Base-by-base conservation (phyloP, 106 monocot genomes). In the Phalaenopsis aphrodite region DNA sequence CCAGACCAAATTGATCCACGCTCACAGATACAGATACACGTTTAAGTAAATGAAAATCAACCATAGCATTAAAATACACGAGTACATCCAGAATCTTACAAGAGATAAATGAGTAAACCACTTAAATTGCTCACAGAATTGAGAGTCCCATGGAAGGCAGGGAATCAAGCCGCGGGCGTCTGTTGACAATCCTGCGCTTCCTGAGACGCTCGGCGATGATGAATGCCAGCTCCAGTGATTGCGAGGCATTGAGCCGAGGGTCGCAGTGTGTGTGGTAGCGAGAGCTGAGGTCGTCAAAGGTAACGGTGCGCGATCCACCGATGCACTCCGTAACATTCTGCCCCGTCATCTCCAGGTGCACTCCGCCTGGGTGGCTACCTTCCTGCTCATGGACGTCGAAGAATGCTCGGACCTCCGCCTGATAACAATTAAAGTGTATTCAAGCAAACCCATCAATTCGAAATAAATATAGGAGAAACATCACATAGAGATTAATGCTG, bases 191-290 rank as follows among this genome's bases (percentile, higher is more conserved):
- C 42, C 86, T 86, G 80, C 84, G 84, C 88, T 82, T 88, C 55
- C 91, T 65, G 16, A 91, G 91, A 57, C 91, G 83, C 83, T 91
- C 91, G 18, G 91, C 89, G 42, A 91, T 80, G 79, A 88, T 88
- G 85, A 92, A 92, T 67, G 91, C 81, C 24, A 92, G 81, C 82
- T 92, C 91, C 6, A 92, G 87, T 0, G 91, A 85, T 55, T 92
- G 91, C 2, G 91, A 92, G 12, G 91, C 87, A 16, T 89, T 91
- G 36, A 91, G 87, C 36, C 91, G 79, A 7, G 91, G 91, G 79
- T 91, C 91, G 58, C 91, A 91, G 56, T 89, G 92, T 41, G 84
- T 92, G 82, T 78, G 82, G 77, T 82, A 82, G 77, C 82, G 77
- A 41, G 77, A 77, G 82, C 69, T 55, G 64, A 78, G 69, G 38